These are phyloP conservation scores for Erythrophleum ivorense DNA, from an alignment of 331 rosid species.

Conservation along the genomic window DNA sequence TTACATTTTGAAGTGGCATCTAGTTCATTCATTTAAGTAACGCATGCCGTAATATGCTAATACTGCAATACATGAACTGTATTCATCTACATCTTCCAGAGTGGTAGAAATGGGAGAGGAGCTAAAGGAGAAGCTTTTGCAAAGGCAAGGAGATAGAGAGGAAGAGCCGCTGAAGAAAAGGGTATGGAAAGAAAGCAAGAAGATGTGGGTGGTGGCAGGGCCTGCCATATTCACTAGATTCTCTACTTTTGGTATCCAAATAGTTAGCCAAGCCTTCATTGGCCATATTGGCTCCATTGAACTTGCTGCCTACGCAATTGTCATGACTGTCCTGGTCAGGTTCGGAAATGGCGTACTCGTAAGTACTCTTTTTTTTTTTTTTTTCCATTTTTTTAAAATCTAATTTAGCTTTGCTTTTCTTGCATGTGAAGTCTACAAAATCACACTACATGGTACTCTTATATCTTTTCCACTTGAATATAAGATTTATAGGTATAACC, in stretches of 20 bases:
- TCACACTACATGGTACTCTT: background rate
- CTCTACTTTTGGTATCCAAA: slow-evolving; percentile 44
- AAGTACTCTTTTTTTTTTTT: background rate
- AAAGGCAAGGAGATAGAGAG: background rate
- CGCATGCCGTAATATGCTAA: background rate
- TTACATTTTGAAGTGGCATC: background rate
- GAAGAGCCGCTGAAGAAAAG: slow-evolving; percentile 13
- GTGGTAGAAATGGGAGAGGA: slow-evolving; percentile 33
- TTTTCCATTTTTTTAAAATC: background rate
- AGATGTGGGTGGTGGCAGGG: slow-evolving; percentile 49
- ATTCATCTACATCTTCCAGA: background rate
- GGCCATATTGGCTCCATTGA: slow-evolving; percentile 49
- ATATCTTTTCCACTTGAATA: background rate
- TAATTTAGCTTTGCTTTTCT: background rate
- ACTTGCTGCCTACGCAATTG: slow-evolving; percentile 42
- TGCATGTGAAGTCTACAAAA: background rate
- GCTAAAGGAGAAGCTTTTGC: slow-evolving; percentile 20
- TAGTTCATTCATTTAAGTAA: background rate
- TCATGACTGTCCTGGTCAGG: slow-evolving; percentile 37
- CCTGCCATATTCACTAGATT: slow-evolving; percentile 54
- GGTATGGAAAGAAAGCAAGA: slow-evolving; percentile 46
- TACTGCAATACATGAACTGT: background rate
- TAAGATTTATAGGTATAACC: too few species aligned
- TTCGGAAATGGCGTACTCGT: slow-evolving; percentile 48
- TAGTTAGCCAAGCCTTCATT: slow-evolving; percentile 49